A percentile compares a stretch with the other conserved stretches of the same genome.
phyloP scores from a whole-genome alignment of 1,284 basidiomycete genomes.

The Malassezia caprae region DNA sequence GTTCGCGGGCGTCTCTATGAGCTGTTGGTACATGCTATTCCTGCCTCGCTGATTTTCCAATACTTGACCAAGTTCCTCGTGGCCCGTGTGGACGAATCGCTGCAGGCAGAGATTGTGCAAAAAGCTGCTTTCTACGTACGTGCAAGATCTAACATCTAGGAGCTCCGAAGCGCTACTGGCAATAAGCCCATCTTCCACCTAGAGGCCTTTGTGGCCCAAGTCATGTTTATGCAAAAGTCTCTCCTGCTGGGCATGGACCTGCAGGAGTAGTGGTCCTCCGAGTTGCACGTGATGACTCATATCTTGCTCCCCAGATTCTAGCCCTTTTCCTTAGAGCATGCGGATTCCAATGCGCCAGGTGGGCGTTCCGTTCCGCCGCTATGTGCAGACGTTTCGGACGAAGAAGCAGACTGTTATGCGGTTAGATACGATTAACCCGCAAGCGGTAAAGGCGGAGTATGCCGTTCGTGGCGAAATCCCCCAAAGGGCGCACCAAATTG shows the following conservation, averaged over 20 bases:
- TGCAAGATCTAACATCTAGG: slow-evolving; percentile 50
- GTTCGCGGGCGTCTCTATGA: slow-evolving; percentile 90
- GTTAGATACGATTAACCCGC: slow-evolving; percentile 58
- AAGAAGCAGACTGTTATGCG: not conserved
- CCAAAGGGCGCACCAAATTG: slow-evolving; percentile 73
- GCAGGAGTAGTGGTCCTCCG: not conserved
- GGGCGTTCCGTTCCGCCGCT: not conserved
- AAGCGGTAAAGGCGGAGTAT: slow-evolving; percentile 79
- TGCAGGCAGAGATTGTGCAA: slow-evolving; percentile 33
- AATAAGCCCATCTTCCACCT: slow-evolving; percentile 45
- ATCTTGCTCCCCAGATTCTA: not conserved
- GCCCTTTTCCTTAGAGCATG: not conserved
- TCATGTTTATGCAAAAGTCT: slow-evolving; percentile 45
- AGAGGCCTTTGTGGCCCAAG: slow-evolving; percentile 45
- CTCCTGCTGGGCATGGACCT: slow-evolving; percentile 31
- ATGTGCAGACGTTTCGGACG: not conserved
- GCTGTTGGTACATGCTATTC: slow-evolving; percentile 91
- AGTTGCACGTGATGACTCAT: not conserved
- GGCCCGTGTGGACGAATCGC: slow-evolving; percentile 63
- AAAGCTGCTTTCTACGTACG: slow-evolving; percentile 79
- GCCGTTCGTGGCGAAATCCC: slow-evolving; percentile 95
- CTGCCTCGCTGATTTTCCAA: slow-evolving; percentile 58
- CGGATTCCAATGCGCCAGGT: not conserved
- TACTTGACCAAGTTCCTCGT: slow-evolving; percentile 64
- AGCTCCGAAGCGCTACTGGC: slow-evolving; percentile 36